These are phyloP conservation scores for Pseudogymnoascus sp. DNA, from an alignment of 2,329 filamentous ascomycete genomes.

Conservation along the genomic window DNA sequence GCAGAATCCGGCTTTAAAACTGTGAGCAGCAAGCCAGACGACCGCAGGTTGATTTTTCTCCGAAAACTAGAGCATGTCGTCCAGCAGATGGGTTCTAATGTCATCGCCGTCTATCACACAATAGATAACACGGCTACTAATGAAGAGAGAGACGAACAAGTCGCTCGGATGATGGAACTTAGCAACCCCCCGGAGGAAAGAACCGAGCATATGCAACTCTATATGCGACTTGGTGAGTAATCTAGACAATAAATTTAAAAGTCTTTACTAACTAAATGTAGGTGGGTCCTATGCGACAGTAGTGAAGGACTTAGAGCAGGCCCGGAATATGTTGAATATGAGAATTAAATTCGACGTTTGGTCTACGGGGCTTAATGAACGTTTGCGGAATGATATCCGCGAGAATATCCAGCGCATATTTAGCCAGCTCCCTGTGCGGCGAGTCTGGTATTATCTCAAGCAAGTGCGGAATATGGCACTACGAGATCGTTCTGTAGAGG, in stretches of 20 bases:
- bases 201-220: background rate
- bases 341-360: slow-evolving; percentile 29
- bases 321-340: slow-evolving; percentile 23
- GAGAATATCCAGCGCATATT: slow-evolving; percentile 22
- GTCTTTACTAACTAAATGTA: slow-evolving; percentile 8
- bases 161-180: background rate
- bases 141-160: background rate
- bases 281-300: slow-evolving; percentile 22
- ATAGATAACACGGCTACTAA: background rate
- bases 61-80: background rate
- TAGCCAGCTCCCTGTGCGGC: slow-evolving; percentile 22
- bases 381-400: slow-evolving; percentile 23
- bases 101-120: background rate
- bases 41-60: background rate
- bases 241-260: background rate
- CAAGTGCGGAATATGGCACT: slow-evolving; percentile 13
- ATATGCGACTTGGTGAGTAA: background rate
- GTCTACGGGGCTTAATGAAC: slow-evolving; percentile 26
- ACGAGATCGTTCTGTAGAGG: background rate
- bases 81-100: background rate
- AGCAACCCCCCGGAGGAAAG: background rate
- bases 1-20: background rate
- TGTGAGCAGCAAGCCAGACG: background rate
- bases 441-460: slow-evolving; percentile 23
- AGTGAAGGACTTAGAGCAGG: slow-evolving; percentile 22